Base-by-base conservation (phyloP, 1,284 basidiomycete species). In the Somion occarium region DNA sequence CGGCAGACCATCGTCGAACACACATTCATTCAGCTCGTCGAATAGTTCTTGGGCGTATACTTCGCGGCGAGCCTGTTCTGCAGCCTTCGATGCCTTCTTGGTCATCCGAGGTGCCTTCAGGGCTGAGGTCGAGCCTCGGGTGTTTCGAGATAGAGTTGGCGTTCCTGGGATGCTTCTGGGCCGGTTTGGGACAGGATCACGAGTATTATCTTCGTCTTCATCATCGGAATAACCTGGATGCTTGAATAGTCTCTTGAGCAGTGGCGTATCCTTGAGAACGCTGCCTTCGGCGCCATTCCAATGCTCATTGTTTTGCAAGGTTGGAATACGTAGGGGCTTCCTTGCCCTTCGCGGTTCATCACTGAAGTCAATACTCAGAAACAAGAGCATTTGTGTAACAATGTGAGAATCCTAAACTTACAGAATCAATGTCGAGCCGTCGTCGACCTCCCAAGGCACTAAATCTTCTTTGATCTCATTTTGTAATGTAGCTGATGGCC, bases 1-100 rank as follows among this genome's bases (percentile, higher is more conserved):
- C 2, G 90, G 88, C 65, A 99, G 70, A 65, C 82, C 61, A 73
- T 85, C 70, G 56, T 85, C 69, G 73, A 98, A 78, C 71, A 98
- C 80, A 66, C 76, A 64, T 64, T 77, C 56, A 76, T 99, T 78
- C 69, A 99, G 73, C 76, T 94, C 83, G 56, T 82, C 61, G 73
- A 98, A 85, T 70, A 98, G 73, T n/a, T 77, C 59, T 25, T 74
- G 66, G 1, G 85, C 83, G 63, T 88, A 88, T 3, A 64, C 64
- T 38, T 74, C 73, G 22, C 76, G 72, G 24, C 70, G 69, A 23
- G 67, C 68, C 44, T 74, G 73, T 46, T 81, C 76, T 4, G 70
- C 74, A 19, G 66, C 69, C 22, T 63, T 68, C 30, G 67, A 61
- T 0, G 70, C 72, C 56, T 79, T 83, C 68, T 80, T 79, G 13